Evolutionary conservation across 169 alveolate species (phyloP), one percentile per base, ranked within the genome.

Genomic region (Ichthyophthirius multifiliis): DNA sequence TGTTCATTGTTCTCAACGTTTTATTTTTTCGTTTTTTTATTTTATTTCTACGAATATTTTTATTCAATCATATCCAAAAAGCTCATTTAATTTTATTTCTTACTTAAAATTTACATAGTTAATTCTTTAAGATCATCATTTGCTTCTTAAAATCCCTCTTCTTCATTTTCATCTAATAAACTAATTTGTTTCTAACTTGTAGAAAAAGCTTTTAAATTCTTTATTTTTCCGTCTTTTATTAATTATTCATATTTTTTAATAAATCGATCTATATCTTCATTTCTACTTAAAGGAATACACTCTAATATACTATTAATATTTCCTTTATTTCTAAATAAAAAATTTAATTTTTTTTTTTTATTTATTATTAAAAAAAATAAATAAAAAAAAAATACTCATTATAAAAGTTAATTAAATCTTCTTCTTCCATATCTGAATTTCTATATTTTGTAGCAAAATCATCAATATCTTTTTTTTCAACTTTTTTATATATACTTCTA

Each of bases 401-500:
- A 78, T 93, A 93, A 67, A 78, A 93, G 35, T 74, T 43, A 18
- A 79, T 67, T 20, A 93, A 55, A 74, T 93, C 97, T 15, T 90
- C 90, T 74, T 91, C 90, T 71, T 93, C 97, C 35, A 83, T 93
- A n/a, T 82, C 78, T n/a, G 92, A 80, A 13, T 79, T 85, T 73
- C 79, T 81, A 62, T 90, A 93, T 32, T 79, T 71, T 32, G 83
- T 46, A 34, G 84, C 76, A 80, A 82, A 93, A 34, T 74, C 76
- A 31, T 83, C 74, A 16, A 93, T 87, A 84, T 93, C 97, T 41
- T 89, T 74, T 32, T 75, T 76, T 32, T 91, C 74, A 23, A 90
- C 46, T 79, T 76, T 90, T 30, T 83, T 81, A 73, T 90, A 88
- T 73, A 83, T 76, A 30, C 30, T 75, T 67, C 83, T 84, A 71